phyloP scores from a whole-genome alignment of 129 eudicot species.

The Arctium minus region DNA sequence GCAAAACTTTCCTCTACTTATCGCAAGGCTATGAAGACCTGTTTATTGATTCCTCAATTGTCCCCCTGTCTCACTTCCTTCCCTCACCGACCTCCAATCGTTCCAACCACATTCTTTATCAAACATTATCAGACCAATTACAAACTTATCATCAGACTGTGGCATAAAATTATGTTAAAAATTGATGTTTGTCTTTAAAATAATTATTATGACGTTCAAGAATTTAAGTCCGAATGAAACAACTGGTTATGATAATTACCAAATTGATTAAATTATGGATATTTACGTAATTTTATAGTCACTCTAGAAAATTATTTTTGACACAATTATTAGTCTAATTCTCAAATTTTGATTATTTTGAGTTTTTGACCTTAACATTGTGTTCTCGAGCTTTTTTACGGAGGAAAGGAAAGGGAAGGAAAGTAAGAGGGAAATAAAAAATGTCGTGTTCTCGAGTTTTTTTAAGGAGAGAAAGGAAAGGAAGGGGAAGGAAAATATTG shows the following conservation, averaged over 20 bases:
- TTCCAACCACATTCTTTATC: background rate
- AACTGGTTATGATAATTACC: background rate
- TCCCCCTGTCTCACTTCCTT: background rate
- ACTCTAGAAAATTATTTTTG: background rate
- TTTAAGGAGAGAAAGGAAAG: too few relatives aligned
- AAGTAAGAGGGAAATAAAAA: too few relatives aligned
- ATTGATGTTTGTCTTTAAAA: too few relatives aligned
- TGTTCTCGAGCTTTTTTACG: too few relatives aligned
- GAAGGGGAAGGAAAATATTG: too few relatives aligned
- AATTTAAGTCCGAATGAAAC: background rate
- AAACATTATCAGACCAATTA: too few relatives aligned
- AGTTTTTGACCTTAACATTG: too few relatives aligned
- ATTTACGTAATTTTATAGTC: background rate
- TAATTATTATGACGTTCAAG: background rate
- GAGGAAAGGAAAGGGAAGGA: too few relatives aligned
- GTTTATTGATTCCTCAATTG: background rate
- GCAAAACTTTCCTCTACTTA: too few relatives aligned
- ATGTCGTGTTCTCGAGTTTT: too few relatives aligned
- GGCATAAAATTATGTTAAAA: background rate
- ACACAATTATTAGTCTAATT: background rate
- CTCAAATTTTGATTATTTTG: too few relatives aligned
- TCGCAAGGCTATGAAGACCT: background rate
- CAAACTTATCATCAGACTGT: background rate
- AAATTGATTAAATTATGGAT: background rate
- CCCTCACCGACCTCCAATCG: background rate